Conservation (phyloP, 2,329 filamentous ascomycete genomes). For the Alternaria incomplexa region DNA sequence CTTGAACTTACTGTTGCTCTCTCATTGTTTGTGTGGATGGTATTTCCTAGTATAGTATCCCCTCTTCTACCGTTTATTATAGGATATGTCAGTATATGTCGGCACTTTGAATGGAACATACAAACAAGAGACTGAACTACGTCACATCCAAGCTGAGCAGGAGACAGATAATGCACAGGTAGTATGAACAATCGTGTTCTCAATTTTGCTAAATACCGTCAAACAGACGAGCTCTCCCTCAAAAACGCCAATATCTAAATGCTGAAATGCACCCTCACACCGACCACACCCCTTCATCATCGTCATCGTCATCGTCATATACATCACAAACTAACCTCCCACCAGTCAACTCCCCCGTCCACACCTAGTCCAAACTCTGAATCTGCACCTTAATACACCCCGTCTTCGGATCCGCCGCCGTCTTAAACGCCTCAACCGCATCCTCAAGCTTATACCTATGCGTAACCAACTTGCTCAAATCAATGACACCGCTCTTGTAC, state of each 20-base stretch:
- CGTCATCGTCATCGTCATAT: background rate
- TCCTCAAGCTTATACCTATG: constrained; percentile 86
- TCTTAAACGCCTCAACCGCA: constrained; percentile 87
- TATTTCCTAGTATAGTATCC: too few relatives aligned
- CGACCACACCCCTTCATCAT: background rate
- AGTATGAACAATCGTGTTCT: background rate
- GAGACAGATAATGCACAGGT: too few relatives aligned
- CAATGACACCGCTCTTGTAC: constrained; percentile 81
- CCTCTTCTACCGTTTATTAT: too few relatives aligned
- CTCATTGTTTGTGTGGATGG: too few relatives aligned
- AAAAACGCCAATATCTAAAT: background rate
- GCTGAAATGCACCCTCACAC: background rate
- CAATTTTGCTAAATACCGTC: background rate
- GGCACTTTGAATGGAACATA: too few relatives aligned
- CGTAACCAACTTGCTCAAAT: constrained; percentile 82
- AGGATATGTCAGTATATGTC: too few relatives aligned
- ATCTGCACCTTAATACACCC: constrained; percentile 99
- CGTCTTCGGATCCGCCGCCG: constrained; percentile 83
- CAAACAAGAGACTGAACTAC: too few relatives aligned
- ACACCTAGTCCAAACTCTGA: constrained; percentile 62
- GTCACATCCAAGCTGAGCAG: too few relatives aligned
- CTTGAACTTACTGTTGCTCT: too few relatives aligned
- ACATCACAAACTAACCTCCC: background rate
- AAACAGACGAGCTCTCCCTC: background rate
- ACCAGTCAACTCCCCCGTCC: background rate